Percentiles rank a stretch among this genome's conserved stretches.
Conservation (phyloP, 2,329 filamentous ascomycete species). For the Alternaria novae-zelandiae region DNA sequence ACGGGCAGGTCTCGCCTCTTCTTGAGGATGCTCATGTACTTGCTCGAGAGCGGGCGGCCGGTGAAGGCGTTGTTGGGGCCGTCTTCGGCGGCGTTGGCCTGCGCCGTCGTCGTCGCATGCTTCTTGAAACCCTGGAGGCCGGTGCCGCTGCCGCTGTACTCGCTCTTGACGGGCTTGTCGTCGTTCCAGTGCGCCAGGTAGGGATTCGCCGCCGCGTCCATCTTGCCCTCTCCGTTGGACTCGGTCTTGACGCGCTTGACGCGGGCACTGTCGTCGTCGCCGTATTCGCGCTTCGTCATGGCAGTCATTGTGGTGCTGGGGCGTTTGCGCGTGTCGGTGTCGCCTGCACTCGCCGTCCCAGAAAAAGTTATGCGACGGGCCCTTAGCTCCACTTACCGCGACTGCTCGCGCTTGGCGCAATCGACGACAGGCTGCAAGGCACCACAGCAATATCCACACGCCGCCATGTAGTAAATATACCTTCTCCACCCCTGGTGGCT, state of each 20-base stretch:
- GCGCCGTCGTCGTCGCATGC: conserved; percentile 78
- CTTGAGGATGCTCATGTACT: conserved; percentile 91
- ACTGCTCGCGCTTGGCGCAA: conserved; percentile 14
- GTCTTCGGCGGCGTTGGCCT: conserved; percentile 78
- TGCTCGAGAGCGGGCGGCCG: conserved; percentile 73
- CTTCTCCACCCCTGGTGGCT: conserved; percentile 7
- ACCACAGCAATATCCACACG: conserved; percentile 10
- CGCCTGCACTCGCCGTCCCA: background rate
- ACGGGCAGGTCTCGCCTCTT: conserved; percentile 86
- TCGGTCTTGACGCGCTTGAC: conserved; percentile 58
- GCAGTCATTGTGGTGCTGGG: conserved; percentile 16
- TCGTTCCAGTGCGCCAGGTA: conserved; percentile 92
- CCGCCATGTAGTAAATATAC: conserved; percentile 15
- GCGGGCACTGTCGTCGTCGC: conserved; percentile 56
- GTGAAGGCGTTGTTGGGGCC: conserved; percentile 87
- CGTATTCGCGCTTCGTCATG: conserved; percentile 64
- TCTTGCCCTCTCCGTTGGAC: conserved; percentile 40
- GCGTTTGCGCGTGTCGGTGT: conserved; percentile 8
- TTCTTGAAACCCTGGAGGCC: conserved; percentile 70
- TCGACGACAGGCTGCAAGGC: conserved; percentile 16
- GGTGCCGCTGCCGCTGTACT: conserved; percentile 40
- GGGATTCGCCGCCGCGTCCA: conserved; percentile 71
- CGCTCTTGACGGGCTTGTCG: conserved; percentile 48
- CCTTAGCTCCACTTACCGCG: conserved; percentile 21
- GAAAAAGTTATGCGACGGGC: conserved; percentile 31